phyloP scores from a whole-genome alignment of 2,329 filamentous ascomycete species.

The Alternaria arbusti region DNA sequence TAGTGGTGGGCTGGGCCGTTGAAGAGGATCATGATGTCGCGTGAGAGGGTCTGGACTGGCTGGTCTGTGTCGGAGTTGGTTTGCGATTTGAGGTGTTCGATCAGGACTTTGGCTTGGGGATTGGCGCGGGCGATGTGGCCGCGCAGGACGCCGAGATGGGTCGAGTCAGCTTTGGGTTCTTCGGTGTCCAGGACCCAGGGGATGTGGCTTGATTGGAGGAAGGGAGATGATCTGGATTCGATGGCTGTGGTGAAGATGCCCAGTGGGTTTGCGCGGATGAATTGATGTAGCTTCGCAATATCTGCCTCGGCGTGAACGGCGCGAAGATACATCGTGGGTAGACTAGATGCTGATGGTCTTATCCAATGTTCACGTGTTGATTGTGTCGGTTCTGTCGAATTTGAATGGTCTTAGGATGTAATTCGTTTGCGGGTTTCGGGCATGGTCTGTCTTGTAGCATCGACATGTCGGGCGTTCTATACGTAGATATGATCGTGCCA shows the following conservation, averaged over 20 bases:
- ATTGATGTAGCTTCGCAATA: slow-evolving; percentile 58
- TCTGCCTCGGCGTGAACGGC: slow-evolving; percentile 54
- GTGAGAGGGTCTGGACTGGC: not conserved
- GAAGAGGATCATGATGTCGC: not conserved
- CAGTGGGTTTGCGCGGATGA: slow-evolving; percentile 65
- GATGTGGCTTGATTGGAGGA: slow-evolving; percentile 33
- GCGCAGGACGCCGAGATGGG: slow-evolving; percentile 59
- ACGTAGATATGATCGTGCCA: not conserved
- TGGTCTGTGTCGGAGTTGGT: not conserved
- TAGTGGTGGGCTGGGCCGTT: not conserved
- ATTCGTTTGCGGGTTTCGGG: no score
- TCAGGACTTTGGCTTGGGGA: slow-evolving; percentile 67
- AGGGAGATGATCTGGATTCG: slow-evolving; percentile 20
- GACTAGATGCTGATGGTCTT: not conserved
- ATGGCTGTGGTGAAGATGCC: slow-evolving; percentile 70
- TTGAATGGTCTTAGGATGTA: not conserved
- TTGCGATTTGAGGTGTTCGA: slow-evolving; percentile 45
- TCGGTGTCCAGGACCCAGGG: slow-evolving; percentile 48
- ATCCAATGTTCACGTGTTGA: not conserved
- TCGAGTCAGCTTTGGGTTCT: slow-evolving; percentile 34
- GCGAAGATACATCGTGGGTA: slow-evolving; percentile 61
- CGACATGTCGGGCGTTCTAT: not conserved
- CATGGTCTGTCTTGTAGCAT: no score
- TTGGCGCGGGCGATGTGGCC: slow-evolving; percentile 70
- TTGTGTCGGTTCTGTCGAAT: accelerated